Base-by-base conservation (phyloP, 345 rosid species). In the Eucalyptus pauciflora region DNA sequence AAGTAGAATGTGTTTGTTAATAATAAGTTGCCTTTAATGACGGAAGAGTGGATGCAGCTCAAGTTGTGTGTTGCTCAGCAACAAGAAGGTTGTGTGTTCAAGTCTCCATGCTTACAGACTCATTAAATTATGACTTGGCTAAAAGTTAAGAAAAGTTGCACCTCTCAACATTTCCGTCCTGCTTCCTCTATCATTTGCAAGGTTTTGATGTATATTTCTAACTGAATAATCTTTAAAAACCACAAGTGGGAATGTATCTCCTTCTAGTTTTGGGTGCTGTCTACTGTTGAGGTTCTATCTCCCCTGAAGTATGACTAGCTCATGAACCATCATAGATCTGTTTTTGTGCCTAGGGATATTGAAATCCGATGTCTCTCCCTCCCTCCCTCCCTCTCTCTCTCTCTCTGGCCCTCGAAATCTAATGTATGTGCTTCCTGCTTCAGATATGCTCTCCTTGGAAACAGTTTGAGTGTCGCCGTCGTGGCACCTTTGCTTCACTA, bases 381-480 rank as follows among this genome's bases (percentile, higher is more conserved):
- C 41, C 2, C n/a, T 8, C 56, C 4, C 12, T 10, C 49, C 1
- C 48, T 8, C 10, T 8, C 58, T 50, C 18, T 52, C 25, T 52
- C 58, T 8, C 58, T 52, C 2, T 3, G 54, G 14, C 41, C 17
- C 20, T 87, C 13, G 7, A 58, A 22, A 62, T 27, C 15, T 45
- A 87, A 46, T 49, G 48, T 64, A 20, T 48, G 13, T 50, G 31
- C 88, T 83, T 43, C 52, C 71, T 85, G 58, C 87, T 93, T 92
- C 94, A 97, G 99, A 88, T 97, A 96, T 79, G 99, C 99, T 45
- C 88, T 97, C 93, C 94, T 96, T 76, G 99, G 99, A 51, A 97
- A 97, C 94, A 96, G 99, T 91, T 93, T 97, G 90, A 96, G 99
- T 88, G 89, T 95, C 85, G 98, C 98, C 5, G 99, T 96, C 14